Evolutionary conservation across 1,284 basidiomycete species (phyloP).

Genomic region (Naganishia albida): DNA sequence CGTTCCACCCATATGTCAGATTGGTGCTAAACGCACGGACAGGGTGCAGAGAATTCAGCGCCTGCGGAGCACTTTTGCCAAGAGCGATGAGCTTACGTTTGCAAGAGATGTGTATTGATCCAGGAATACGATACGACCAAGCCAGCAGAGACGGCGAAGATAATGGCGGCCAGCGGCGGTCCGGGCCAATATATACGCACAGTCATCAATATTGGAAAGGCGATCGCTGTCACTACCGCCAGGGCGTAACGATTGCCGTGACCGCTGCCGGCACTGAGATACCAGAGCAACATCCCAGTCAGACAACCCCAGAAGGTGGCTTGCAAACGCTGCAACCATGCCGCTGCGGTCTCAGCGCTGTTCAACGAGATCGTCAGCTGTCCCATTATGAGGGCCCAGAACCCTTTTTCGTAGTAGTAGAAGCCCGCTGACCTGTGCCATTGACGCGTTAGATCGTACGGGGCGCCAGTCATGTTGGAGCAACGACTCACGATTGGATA

Average conservation of each 20-base stretch:
- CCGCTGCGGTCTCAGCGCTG: conserved; percentile 74
- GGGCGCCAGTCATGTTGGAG: background rate
- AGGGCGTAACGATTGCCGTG: conserved; percentile 62
- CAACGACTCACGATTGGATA: conserved; percentile 32
- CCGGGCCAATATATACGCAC: conserved; percentile 72
- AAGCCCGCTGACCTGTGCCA: conserved; percentile 41
- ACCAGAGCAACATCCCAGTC: conserved; percentile 71
- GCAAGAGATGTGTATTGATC: conserved; percentile 45
- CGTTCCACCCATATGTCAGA: conserved; percentile 54
- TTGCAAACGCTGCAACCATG: conserved; percentile 64
- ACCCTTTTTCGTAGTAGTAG: conserved; percentile 43
- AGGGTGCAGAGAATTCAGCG: background rate
- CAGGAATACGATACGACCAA: conserved; percentile 71
- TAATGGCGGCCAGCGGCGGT: conserved; percentile 69
- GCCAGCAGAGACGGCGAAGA: conserved; percentile 70
- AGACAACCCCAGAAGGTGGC: conserved; percentile 71
- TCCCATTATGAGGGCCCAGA: conserved; percentile 60
- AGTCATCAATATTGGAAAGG: conserved; percentile 64
- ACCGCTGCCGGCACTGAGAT: conserved; percentile 35
- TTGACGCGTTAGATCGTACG: background rate
- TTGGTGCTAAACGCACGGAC: conserved; percentile 34
- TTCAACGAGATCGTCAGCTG: conserved; percentile 69
- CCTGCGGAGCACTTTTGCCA: background rate
- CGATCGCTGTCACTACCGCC: conserved; percentile 67
- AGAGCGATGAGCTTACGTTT: conserved; percentile 34